Evolutionary conservation across 345 rosid species (phyloP).

Genomic region (Citrus mangshanensis): DNA sequence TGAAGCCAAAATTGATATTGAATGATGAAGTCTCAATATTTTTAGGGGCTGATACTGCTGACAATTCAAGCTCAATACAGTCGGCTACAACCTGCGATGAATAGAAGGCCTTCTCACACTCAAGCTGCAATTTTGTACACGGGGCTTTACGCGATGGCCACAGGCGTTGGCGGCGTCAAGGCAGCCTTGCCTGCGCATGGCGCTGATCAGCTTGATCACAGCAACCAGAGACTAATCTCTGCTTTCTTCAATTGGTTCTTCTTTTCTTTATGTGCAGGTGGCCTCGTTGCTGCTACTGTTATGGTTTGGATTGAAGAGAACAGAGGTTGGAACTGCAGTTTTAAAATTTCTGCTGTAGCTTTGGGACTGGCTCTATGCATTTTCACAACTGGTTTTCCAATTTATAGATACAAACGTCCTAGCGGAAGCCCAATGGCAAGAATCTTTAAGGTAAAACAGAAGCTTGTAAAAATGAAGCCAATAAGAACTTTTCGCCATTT

Average conservation of each 20-base stretch:
- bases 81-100: conserved; percentile 33
- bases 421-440: conserved; percentile 47
- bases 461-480: neutral
- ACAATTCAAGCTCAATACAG: conserved; percentile 48
- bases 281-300: conserved; percentile 42
- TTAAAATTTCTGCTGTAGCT: conserved; percentile 24
- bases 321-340: conserved; percentile 51
- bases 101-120: conserved; percentile 21
- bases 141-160: conserved; percentile 51
- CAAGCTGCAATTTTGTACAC: conserved; percentile 42
- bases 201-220: conserved; percentile 54
- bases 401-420: conserved; percentile 43
- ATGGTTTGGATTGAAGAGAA: conserved; percentile 69
- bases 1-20: too few species aligned
- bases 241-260: conserved; percentile 61
- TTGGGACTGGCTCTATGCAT: conserved; percentile 34
- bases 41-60: conserved; percentile 49
- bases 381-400: conserved; percentile 41
- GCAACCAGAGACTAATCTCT: conserved; percentile 33
- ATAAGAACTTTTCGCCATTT: neutral
- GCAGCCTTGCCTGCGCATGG: conserved; percentile 63
- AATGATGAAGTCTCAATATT: neutral
- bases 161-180: conserved; percentile 59
- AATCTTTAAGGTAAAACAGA: conserved; percentile 27
- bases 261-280: conserved; percentile 49